These are phyloP conservation scores for Alternaria sp. DNA, from an alignment of 2,329 filamentous ascomycete species.

Conservation along the genomic window DNA sequence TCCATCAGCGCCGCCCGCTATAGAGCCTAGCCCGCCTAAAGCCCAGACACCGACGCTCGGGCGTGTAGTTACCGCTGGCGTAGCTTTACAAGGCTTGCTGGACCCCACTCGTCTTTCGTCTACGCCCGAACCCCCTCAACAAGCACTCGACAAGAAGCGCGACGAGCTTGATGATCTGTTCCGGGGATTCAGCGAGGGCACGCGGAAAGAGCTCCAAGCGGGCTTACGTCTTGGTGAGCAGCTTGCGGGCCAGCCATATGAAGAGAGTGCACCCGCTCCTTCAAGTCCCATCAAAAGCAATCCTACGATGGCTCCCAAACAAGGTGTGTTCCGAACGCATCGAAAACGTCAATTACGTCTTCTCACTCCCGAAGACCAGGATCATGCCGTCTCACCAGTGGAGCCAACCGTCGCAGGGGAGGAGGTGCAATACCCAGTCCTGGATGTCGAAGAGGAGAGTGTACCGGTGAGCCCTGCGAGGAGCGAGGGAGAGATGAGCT, in stretches of 20 bases:
- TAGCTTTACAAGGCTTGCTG: constrained; percentile 47
- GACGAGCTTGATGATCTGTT: constrained; percentile 46
- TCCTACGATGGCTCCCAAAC: constrained; percentile 13
- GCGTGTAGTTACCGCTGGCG: constrained; percentile 47
- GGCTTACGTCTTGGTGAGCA: constrained; percentile 49
- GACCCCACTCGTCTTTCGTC: constrained; percentile 38
- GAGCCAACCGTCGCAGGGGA: constrained; percentile 10
- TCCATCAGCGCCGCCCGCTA: constrained; percentile 40
- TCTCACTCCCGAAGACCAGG: constrained; percentile 45
- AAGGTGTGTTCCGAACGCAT: constrained; percentile 32
- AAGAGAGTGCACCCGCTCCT: constrained; percentile 19
- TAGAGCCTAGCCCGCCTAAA: constrained; percentile 31
- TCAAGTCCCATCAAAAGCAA: constrained; percentile 27
- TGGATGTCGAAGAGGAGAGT: constrained; percentile 21
- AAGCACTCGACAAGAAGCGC: constrained; percentile 28
- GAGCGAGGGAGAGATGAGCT: constrained; percentile 46
- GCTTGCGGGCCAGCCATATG: constrained; percentile 34
- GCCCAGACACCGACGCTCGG: constrained; percentile 41
- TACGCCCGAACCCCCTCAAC: constrained; percentile 36
- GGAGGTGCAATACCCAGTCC: constrained; percentile 38
- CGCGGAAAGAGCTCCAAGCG: constrained; percentile 47
- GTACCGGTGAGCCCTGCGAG: constrained; percentile 39
- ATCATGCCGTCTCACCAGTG: constrained; percentile 23
- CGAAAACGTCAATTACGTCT: constrained; percentile 37
- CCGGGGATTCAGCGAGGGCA: constrained; percentile 49